Base-by-base conservation (phyloP, 805 yeast species). In the Schwanniomyces occidentalis region DNA sequence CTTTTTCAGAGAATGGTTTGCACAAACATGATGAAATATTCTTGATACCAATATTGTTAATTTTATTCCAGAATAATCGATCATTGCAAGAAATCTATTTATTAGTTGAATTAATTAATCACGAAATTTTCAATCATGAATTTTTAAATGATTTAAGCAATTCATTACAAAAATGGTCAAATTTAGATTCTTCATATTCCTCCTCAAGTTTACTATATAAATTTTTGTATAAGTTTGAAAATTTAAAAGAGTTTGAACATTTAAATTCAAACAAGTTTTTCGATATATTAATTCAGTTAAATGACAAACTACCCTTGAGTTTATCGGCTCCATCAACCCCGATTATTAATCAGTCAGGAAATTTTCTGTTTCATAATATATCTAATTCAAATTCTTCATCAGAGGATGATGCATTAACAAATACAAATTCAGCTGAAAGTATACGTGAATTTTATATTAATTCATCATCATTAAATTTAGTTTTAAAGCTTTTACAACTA, bases 291-390 rank as follows among this genome's bases (percentile, higher is more conserved):
- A 36, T 50, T 23, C 72, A 65, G 38, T 44, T 66, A n/a, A 65
- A 65, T 46, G 74, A 68, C 47, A 56, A 56, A 31, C 49, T 65
- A 26, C 73, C 74, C 0, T 55, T 68, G 42, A 66, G 73, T 50
- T 49, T 66, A 22, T 62, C 69, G 13, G 72, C 74, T 4, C 71
- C 73, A 6, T 57, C 69, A 2, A 68, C 73, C 3, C 73, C 74
- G 14, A 50, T 65, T 5, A 26, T 46, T 2, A 28, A 23, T 19
- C 42, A 29, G 24, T n/a, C 29, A 8, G 28, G 28, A 21, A 24
- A 28, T 17, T 35, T 33, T 27, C 9, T 24, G 8, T 27, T 37
- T 16, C 10, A 27, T 5, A n/a, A 24, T 13, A 21, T 19, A 20
- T 18, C 24, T 13, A 19, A 17, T 16, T 24, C 29, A 5, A 24